A percentile compares a stretch with the other conserved stretches of the same genome.
Evolutionary conservation across 208 protist genomes (phyloP).

Genomic region (Trypanosoma melophagium): DNA sequence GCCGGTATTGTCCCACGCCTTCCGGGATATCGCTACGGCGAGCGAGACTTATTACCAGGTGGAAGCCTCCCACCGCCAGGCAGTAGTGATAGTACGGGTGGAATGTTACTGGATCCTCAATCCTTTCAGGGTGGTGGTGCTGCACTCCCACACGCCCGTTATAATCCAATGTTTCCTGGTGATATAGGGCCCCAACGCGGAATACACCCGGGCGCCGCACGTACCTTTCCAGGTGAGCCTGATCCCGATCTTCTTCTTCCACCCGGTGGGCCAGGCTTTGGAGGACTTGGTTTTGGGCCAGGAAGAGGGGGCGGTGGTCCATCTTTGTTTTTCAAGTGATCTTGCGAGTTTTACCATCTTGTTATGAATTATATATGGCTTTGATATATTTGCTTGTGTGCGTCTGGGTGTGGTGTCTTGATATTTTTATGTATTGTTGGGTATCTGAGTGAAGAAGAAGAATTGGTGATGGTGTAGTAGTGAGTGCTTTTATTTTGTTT

Average conservation of each 20-base stretch:
- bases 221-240: constrained; percentile 74
- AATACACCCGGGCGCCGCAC: constrained; percentile 7
- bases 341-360: too few species aligned
- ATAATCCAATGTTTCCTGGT: constrained; percentile 81
- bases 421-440: too few species aligned
- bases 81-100: constrained; percentile 20
- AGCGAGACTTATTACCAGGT: constrained; percentile 64
- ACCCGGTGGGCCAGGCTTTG: constrained; percentile 64
- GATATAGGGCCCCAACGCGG: constrained; percentile 15
- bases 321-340: background rate
- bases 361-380: too few species aligned
- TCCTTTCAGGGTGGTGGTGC: constrained; percentile 32
- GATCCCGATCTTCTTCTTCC: constrained; percentile 69
- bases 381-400: too few species aligned
- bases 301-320: background rate
- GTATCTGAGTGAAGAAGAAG: too few species aligned
- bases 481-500: too few species aligned
- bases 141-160: constrained; percentile 43
- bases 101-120: constrained; percentile 52
- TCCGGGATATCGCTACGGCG: constrained; percentile 67
- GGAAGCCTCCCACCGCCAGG: constrained; percentile 27
- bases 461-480: too few species aligned
- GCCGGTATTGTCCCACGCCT: constrained; percentile 41
- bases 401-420: too few species aligned
- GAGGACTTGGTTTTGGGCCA: constrained; percentile 24